A percentile compares a stretch with the other conserved stretches of the same genome.
Evolutionary conservation across 1,284 basidiomycete genomes (phyloP).

Genomic region (Pseudozyma flocculosa): DNA sequence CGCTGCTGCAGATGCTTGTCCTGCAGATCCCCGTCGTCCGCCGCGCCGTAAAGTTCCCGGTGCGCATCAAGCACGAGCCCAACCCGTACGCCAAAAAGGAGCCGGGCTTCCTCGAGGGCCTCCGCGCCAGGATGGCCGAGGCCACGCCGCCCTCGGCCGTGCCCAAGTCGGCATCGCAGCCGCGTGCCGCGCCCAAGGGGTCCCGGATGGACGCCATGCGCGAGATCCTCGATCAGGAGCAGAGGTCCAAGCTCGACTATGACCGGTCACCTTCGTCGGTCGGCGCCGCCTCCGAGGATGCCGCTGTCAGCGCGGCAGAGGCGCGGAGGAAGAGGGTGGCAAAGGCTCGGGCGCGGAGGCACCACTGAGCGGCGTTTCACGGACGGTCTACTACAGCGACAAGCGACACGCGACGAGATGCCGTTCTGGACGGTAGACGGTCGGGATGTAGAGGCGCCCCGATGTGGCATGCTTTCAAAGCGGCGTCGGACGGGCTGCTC

Average conservation of each 20-base stretch:
- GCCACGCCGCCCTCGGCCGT: background rate
- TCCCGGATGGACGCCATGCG: conserved; percentile 17
- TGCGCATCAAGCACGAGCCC: conserved; percentile 30
- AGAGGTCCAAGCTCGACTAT: conserved; percentile 8
- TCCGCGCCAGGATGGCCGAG: conserved; percentile 14
- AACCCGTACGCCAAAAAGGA: conserved; percentile 26
- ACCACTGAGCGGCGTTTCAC: too few relatives aligned
- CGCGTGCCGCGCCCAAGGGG: too few relatives aligned
- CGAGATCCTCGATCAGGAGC: conserved; percentile 20
- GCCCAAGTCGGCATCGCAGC: too few relatives aligned
- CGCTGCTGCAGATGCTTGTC: conserved; percentile 61
- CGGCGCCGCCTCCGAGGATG: conserved; percentile 2
- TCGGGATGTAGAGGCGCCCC: too few relatives aligned
- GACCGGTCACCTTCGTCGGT: conserved; percentile 3
- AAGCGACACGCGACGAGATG: too few relatives aligned
- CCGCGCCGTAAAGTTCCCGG: conserved; percentile 30
- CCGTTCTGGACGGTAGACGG: too few relatives aligned
- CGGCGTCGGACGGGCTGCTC: too few relatives aligned
- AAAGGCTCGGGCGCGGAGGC: too few relatives aligned
- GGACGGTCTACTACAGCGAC: too few relatives aligned
- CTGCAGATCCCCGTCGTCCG: conserved; percentile 37
- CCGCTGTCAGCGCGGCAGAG: too few relatives aligned
- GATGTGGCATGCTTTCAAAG: too few relatives aligned
- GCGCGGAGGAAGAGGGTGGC: too few relatives aligned
- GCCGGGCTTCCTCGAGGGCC: conserved; percentile 26